Conservation (phyloP, 805 yeast species). For the Candida wancherniae region DNA sequence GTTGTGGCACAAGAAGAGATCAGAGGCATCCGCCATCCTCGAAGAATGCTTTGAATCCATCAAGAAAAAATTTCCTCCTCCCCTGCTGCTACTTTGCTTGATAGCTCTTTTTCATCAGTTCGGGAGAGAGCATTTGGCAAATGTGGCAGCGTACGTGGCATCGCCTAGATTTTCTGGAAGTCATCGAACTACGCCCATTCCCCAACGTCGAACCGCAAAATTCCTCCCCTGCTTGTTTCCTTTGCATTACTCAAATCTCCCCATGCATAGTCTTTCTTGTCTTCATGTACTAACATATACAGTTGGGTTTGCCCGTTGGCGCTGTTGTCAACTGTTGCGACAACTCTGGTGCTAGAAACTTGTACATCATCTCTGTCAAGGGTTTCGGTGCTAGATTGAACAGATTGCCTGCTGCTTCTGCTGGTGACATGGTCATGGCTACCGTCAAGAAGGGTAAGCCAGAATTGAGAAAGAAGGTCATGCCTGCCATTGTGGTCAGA, state of each 20-base stretch:
- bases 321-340: conserved; percentile 99
- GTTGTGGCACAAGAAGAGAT: too few species aligned
- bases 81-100: too few species aligned
- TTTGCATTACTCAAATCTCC: not conserved
- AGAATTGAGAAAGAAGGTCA: conserved; percentile 99
- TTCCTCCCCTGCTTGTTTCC: not conserved
- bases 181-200: not conserved
- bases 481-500: conserved; percentile 99
- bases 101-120: too few species aligned
- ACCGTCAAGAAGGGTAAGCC: conserved; percentile 99
- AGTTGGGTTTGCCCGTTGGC: conserved; percentile 99
- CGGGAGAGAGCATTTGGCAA: too few species aligned
- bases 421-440: conserved; percentile 99
- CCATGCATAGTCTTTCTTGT: too few species aligned
- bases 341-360: conserved; percentile 99
- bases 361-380: conserved; percentile 97
- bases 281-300: conserved; percentile 26
- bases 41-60: too few species aligned
- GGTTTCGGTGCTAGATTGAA: conserved; percentile 99
- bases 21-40: too few species aligned
- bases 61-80: too few species aligned
- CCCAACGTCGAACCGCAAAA: too few species aligned
- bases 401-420: conserved; percentile 99
- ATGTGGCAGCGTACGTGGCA: too few species aligned
- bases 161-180: too few species aligned